Percentiles rank a stretch among this genome's conserved stretches.
These are phyloP conservation scores for Cercospora janseana DNA, from an alignment of 2,329 filamentous ascomycete species.

Conservation along the genomic window DNA sequence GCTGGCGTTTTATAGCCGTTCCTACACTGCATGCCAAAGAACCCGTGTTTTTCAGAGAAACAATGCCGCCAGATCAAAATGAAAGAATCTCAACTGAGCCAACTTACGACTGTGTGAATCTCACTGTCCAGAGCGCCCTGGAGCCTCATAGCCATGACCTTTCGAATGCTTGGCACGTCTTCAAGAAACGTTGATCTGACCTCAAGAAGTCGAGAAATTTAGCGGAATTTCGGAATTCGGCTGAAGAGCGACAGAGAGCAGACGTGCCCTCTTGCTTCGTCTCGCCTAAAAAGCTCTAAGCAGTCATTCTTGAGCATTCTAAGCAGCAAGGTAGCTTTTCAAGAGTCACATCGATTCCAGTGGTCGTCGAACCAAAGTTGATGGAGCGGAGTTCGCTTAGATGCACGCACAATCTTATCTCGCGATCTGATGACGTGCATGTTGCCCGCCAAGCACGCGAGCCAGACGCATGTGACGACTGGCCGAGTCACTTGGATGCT, in stretches of 20 bases:
- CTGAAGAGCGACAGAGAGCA: not conserved
- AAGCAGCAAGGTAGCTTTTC: not conserved
- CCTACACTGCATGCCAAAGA: too few relatives aligned
- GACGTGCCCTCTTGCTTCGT: not conserved
- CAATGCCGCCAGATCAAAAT: not conserved
- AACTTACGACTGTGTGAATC: conserved; percentile 54
- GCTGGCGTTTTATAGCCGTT: too few relatives aligned
- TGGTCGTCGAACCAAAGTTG: not conserved
- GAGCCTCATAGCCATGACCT: conserved; percentile 16
- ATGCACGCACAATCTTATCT: conserved; percentile 5
- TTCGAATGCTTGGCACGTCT: not conserved
- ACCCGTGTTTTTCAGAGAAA: too few relatives aligned
- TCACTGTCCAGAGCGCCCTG: conserved; percentile 43
- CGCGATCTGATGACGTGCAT: conserved; percentile 2
- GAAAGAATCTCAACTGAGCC: too few relatives aligned
- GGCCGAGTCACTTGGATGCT: not conserved
- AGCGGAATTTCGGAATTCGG: conserved; percentile 2
- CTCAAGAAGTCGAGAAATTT: conserved; percentile 6
- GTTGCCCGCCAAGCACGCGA: conserved; percentile 7
- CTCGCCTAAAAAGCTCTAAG: not conserved
- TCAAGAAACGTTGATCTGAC: not conserved
- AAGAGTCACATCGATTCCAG: too few relatives aligned
- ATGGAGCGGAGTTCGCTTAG: conserved; percentile 3
- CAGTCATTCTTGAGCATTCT: too few relatives aligned
- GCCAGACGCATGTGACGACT: conserved; percentile 3